Base-by-base conservation (phyloP, 169 alveolate genomes). In the Eimeria acervulina region DNA sequence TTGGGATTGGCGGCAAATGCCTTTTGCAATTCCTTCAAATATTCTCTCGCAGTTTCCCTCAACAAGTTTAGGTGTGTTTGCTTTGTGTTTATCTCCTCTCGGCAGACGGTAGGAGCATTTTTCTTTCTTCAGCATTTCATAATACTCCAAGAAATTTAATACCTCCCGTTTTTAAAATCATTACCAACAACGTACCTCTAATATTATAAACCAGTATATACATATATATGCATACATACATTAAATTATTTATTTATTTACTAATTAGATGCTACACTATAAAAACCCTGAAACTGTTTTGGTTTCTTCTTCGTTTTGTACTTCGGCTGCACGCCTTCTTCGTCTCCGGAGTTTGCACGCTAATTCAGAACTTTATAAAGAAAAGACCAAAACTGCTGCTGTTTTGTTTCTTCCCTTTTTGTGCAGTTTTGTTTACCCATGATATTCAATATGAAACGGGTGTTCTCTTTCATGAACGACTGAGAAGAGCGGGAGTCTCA, bases 361-460 rank as follows among this genome's bases (percentile, higher is more conserved):
- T 51, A 51, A 51, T 10, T 28, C 28, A n/a, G n/a, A n/a, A n/a
- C n/a, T n/a, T n/a, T n/a, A n/a, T n/a, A n/a, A n/a, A n/a, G n/a
- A n/a, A n/a, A n/a, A n/a, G n/a, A n/a, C n/a, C n/a, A n/a, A n/a
- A 78, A 44, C 28, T 28, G 85, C 85, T 23, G 17, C 26, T 17
- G 85, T 74, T 19, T 74, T 74, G 23, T 3, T 28, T 21, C 28
- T 13, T 38, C 55, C 5, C 47, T n/a, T 51, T 68, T 31, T 61
- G 66, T 90, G 66, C 95, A 95, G 96, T 95, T 28, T 76, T 95
- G 13, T 95, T 95, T 85, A 84, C 94, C n/a, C 94, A 95, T 66
- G 96, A 95, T 23, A 95, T 95, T 31, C 78, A 83, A 55, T 95
- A 95, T 70, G 96, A 95, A 47, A 95, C 59, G 42, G 96, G 96